Percentiles rank a stretch among this genome's conserved stretches.
These are phyloP conservation scores for Umbelopsis sp. DNA, from an alignment of 371 early-diverging fungal genomes.

Conservation along the genomic window DNA sequence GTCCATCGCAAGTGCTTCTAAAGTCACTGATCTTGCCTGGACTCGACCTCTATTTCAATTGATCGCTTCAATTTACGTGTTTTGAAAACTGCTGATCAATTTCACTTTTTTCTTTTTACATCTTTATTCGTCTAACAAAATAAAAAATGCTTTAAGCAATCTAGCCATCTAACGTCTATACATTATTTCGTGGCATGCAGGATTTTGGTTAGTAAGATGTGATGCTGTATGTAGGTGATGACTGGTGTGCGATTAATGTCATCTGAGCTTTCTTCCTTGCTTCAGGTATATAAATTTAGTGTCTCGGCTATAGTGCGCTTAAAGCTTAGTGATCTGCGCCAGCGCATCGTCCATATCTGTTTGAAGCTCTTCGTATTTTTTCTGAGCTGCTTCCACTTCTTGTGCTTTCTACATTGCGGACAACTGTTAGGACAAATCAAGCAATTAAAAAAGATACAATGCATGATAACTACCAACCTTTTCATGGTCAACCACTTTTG, in stretches of 20 bases:
- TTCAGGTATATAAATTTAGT: neutral
- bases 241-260: too few relatives aligned
- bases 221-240: neutral
- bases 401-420: conserved; percentile 20
- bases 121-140: conserved; percentile 13
- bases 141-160: conserved; percentile 2
- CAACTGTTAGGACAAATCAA: neutral
- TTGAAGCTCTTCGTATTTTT: conserved; percentile 46
- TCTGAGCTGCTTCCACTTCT: conserved; percentile 40
- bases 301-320: conserved; percentile 7
- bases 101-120: conserved; percentile 8
- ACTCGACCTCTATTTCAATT: neutral
- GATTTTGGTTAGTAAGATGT: neutral
- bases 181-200: too few relatives aligned
- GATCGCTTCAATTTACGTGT: neutral
- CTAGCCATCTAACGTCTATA: neutral
- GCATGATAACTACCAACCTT: neutral
- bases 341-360: conserved; percentile 50
- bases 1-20: conserved; percentile 99
- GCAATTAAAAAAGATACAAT: neutral
- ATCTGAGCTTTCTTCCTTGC: too few relatives aligned
- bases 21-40: conserved; percentile 28
- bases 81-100: neutral
- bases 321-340: conserved; percentile 40
- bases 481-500: neutral